Conservation (phyloP, 1,139 yeast species). For the Pichia sp. region DNA sequence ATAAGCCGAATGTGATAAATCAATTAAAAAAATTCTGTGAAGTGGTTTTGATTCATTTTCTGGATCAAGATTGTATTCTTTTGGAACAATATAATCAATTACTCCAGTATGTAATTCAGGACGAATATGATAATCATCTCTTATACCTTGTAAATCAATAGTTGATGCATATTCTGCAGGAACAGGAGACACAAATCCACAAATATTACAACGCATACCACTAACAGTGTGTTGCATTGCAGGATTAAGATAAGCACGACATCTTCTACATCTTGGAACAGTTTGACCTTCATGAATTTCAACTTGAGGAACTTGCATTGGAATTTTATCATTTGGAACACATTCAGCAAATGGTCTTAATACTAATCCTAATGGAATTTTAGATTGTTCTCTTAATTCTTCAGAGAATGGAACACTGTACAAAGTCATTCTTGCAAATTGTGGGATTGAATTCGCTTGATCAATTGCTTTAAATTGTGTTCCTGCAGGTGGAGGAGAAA, state of each 20-base stretch:
- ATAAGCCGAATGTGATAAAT: slow-evolving; percentile 59
- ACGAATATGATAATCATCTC: slow-evolving; percentile 55
- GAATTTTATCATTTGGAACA: slow-evolving; percentile 25
- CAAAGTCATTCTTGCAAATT: slow-evolving; percentile 73
- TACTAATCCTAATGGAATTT: slow-evolving; percentile 75
- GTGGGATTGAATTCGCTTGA: slow-evolving; percentile 81
- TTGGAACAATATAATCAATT: slow-evolving; percentile 78
- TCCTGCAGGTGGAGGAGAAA: slow-evolving; percentile 78
- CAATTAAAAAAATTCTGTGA: slow-evolving; percentile 74
- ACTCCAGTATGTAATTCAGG: slow-evolving; percentile 83
- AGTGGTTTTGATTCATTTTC: slow-evolving; percentile 40
- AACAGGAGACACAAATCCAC: slow-evolving; percentile 69
- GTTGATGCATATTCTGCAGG: slow-evolving; percentile 65
- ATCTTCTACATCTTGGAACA: slow-evolving; percentile 86
- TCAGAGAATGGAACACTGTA: slow-evolving; percentile 79
- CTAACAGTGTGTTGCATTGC: slow-evolving; percentile 50
- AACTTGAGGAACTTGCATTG: slow-evolving; percentile 58
- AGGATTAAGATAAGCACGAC: slow-evolving; percentile 87
- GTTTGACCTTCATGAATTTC: slow-evolving; percentile 55
- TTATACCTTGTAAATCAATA: slow-evolving; percentile 50
- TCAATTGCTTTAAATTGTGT: slow-evolving; percentile 66
- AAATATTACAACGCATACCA: slow-evolving; percentile 76
- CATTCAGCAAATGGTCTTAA: slow-evolving; percentile 78
- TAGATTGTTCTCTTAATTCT: slow-evolving; percentile 60
- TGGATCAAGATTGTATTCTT: slow-evolving; percentile 54